A percentile compares a stretch with the other conserved stretches of the same genome.
phyloP scores from a whole-genome alignment of 1,284 basidiomycete species.

The Tylopilus orsonianus region DNA sequence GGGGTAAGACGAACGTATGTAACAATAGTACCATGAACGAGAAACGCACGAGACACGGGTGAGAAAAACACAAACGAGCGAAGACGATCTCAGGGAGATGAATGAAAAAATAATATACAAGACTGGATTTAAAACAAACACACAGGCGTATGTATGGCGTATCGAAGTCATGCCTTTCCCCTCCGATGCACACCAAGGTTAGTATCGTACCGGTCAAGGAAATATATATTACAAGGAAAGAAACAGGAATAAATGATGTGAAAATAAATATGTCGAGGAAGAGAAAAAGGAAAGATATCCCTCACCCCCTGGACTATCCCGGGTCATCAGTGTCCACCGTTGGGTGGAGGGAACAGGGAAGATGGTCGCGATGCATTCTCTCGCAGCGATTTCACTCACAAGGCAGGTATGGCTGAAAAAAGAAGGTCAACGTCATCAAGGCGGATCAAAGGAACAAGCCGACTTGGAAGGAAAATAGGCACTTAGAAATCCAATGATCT shows the following conservation, averaged over 20 bases:
- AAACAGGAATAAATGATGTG: conserved; percentile 31
- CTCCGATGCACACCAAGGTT: conserved; percentile 22
- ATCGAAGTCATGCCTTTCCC: conserved; percentile 19
- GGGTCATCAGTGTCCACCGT: conserved; percentile 20
- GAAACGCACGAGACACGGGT: not conserved
- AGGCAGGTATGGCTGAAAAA: conserved; percentile 62
- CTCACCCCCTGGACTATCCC: conserved; percentile 4
- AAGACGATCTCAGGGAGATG: not conserved
- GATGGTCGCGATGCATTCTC: conserved; percentile 41
- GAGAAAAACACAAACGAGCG: not conserved
- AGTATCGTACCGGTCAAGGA: conserved; percentile 28
- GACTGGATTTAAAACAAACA: conserved; percentile 18
- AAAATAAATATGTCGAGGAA: conserved; percentile 8
- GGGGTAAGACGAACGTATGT: not conserved
- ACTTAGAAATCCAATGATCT: conserved; percentile 96
- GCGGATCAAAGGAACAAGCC: conserved; percentile 38
- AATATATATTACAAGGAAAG: conserved; percentile 35
- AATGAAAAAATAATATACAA: conserved; percentile 10
- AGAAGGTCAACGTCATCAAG: conserved; percentile 15
- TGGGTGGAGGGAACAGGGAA: conserved; percentile 25
- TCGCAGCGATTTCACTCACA: conserved; percentile 64
- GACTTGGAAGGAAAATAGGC: conserved; percentile 95
- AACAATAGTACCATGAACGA: not conserved
- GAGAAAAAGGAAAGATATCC: not conserved
- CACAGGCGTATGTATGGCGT: conserved; percentile 21